Evolutionary conservation across 2,329 filamentous ascomycete species (phyloP).

Genomic region (Verticillium albo-atrum): DNA sequence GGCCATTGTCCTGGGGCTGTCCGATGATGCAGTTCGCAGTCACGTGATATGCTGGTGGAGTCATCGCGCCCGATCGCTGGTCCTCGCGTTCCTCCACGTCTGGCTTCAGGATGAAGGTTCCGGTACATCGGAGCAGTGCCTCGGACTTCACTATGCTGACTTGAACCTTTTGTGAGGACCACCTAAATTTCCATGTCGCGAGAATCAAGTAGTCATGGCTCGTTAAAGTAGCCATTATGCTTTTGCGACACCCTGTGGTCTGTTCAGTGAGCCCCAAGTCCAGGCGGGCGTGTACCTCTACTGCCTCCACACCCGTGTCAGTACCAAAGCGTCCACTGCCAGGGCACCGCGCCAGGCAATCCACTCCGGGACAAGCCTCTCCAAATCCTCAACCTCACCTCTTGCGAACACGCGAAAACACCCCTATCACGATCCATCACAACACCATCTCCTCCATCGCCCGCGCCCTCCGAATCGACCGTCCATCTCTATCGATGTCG

Average conservation of each 20-base stretch:
- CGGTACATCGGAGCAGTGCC: neutral
- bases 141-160: neutral
- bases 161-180: neutral
- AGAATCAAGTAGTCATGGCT: no score
- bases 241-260: neutral
- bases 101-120: neutral
- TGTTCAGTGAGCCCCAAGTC: neutral
- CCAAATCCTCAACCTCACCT: slow-evolving; percentile 53
- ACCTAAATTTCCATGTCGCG: no score
- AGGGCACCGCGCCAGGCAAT: neutral
- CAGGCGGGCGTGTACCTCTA: neutral
- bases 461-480: slow-evolving; percentile 30
- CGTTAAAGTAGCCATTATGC: no score
- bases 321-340: neutral
- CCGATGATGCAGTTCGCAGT: neutral
- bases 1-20: neutral
- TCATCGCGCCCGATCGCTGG: neutral
- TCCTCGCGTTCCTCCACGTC: neutral
- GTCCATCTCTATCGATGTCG: slow-evolving; percentile 49
- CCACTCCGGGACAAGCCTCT: slow-evolving; percentile 20
- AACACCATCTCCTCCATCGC: slow-evolving; percentile 36
- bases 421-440: slow-evolving; percentile 47
- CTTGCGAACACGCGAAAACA: slow-evolving; percentile 47
- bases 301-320: neutral
- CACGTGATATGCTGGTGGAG: neutral